Evolutionary conservation across 495 filamentous ascomycete genomes (phyloP), one percentile per base, ranked within the genome.

Genomic region (Thozetella sp.): DNA sequence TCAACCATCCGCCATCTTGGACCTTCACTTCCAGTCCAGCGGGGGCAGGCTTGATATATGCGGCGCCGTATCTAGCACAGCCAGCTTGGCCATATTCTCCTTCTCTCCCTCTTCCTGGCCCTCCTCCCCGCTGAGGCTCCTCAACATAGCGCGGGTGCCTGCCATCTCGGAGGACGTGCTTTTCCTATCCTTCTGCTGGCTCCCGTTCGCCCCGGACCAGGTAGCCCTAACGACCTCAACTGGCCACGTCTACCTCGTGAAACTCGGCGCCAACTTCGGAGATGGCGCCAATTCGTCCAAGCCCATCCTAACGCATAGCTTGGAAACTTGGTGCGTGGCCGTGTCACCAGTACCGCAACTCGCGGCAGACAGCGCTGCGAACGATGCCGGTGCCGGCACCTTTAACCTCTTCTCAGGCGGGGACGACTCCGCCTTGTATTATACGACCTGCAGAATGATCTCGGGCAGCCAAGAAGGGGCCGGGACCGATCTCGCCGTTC

Each of bases 11-110:
- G 93, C 92, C 22, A 80, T 97, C 22, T 85, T 98, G 46, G 94
- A 98, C 68, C 81, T 97, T 22, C 90, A 91, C 58, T 97, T 97
- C 72, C 86, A 87, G 59, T 87, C 86, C 6, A 68, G 74, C 43
- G 51, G 57, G 20, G 73, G 69, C 25, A 64, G 75, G n/a, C 73
- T 75, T 15, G 73, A 74, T 25, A 67, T 85, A 15, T 78, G 95
- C 25, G 91, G 84, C 10, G 84, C 88, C 25, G 90, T 92, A 11
- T 88, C 86, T 11, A 95, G 91, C 59, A 88, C 86, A 3, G 93
- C 89, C 1, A 77, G 78, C 11, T 72, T 97, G 0, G 80, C 80
- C 9, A 70, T 96, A 25, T 95, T 89, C 74, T 71, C 70, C 22
- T 67, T 85, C 20, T 71, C 55, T 51, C 58, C 51, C 63, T 60